These are phyloP conservation scores for Yarrowia bubula DNA, from an alignment of 805 yeast species.

Conservation along the genomic window DNA sequence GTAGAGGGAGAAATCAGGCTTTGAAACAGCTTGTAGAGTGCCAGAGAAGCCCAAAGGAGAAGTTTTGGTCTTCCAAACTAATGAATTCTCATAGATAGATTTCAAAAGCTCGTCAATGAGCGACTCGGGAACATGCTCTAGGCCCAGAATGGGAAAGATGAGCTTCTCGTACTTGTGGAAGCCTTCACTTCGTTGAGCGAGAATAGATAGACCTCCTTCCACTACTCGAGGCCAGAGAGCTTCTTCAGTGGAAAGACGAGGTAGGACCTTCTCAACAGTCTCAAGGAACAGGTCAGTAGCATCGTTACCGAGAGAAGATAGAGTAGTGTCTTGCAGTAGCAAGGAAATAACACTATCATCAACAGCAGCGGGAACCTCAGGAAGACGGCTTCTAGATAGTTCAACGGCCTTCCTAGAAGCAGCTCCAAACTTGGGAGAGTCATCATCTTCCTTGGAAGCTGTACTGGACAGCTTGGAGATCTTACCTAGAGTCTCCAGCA, in stretches of 20 bases:
- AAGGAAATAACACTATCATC: conserved; percentile 3
- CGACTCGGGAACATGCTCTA: background rate
- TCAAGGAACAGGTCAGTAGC: conserved; percentile 6
- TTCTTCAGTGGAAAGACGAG: conserved; percentile 15
- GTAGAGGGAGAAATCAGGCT: conserved; percentile 19
- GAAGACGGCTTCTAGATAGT: conserved; percentile 11
- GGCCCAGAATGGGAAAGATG: conserved; percentile 8
- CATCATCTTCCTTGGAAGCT: conserved; percentile 1
- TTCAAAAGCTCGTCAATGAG: conserved; percentile 8
- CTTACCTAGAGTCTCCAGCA: conserved; percentile 11
- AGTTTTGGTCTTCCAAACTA: conserved; percentile 17
- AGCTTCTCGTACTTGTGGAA: conserved; percentile 15
- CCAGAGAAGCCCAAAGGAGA: conserved; percentile 16
- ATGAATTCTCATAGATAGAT: conserved; percentile 11
- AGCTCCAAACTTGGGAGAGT: conserved; percentile 4
- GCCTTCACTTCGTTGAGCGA: conserved; percentile 12
- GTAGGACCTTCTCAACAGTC: conserved; percentile 16
- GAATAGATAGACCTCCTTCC: conserved; percentile 11
- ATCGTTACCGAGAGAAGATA: background rate
- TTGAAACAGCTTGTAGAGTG: background rate
- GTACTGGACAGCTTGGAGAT: conserved; percentile 2
- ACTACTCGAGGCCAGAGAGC: conserved; percentile 9
- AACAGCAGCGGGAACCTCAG: conserved; percentile 15
- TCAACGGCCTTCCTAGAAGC: conserved; percentile 9
- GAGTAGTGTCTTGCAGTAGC: conserved; percentile 10